Conservation (phyloP, 352 stramenopile genomes). For the Globisporangium carolinianum region DNA sequence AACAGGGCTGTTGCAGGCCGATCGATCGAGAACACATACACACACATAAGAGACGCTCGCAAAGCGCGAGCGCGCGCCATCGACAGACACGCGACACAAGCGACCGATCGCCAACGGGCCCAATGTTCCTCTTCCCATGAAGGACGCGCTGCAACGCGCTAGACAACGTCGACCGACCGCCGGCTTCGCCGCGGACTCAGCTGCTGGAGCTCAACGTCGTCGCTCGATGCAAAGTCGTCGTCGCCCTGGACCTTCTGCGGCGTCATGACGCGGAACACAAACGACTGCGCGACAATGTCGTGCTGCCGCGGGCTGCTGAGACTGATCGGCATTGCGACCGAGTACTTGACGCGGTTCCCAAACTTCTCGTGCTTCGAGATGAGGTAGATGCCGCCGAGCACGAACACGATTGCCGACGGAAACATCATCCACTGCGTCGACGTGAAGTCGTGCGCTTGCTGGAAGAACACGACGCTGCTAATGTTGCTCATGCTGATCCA, state of each 20-base stretch:
- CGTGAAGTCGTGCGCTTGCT: constrained; percentile 80
- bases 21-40: constrained; percentile 6
- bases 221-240: constrained; percentile 41
- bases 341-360: constrained; percentile 86
- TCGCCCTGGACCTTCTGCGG: constrained; percentile 59
- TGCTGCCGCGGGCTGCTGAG: constrained; percentile 79
- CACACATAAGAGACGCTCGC: constrained; percentile 9
- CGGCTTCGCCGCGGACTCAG: constrained; percentile 17
- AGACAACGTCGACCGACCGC: constrained; percentile 42
- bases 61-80: constrained; percentile 7
- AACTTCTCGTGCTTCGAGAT: constrained; percentile 88
- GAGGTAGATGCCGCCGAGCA: constrained; percentile 68
- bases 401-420: constrained; percentile 58
- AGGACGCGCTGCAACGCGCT: constrained; percentile 9
- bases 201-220: constrained; percentile 14
- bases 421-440: constrained; percentile 82
- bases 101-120: constrained; percentile 4
- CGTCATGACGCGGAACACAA: constrained; percentile 80
- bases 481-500: constrained; percentile 89
- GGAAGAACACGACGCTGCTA: constrained; percentile 82
- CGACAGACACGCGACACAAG: constrained; percentile 9
- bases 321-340: constrained; percentile 82
- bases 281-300: constrained; percentile 86
- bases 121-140: constrained; percentile 16
- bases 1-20: neutral